These are phyloP conservation scores for Oxyria digyna DNA, from an alignment of 148 eudicot species.

Conservation along the genomic window DNA sequence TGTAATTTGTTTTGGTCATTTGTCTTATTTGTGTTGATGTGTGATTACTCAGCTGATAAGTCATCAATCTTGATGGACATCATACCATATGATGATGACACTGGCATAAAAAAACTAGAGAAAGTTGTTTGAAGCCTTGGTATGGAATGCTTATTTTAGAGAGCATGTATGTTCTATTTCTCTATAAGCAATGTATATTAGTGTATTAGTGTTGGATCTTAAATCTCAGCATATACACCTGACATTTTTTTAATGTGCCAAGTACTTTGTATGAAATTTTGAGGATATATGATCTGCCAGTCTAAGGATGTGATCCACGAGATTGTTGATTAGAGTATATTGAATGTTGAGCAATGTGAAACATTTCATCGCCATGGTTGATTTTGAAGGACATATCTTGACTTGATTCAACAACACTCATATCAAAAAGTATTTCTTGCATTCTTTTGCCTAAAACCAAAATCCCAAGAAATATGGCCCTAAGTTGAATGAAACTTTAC, in stretches of 20 bases:
- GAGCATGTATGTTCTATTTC: too few relatives aligned
- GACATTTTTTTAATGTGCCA: not conserved
- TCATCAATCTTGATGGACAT: too few relatives aligned
- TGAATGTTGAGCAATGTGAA: too few relatives aligned
- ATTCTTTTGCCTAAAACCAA: not conserved
- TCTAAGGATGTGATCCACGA: not conserved
- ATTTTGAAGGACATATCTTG: not conserved
- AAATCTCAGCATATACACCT: not conserved
- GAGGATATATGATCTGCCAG: not conserved
- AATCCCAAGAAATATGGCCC: slow-evolving; percentile 92
- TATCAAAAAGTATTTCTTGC: not conserved
- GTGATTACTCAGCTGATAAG: too few relatives aligned
- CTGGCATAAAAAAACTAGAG: too few relatives aligned
- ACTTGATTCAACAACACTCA: not conserved
- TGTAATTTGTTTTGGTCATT: too few relatives aligned
- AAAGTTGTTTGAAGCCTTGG: too few relatives aligned
- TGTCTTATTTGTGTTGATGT: too few relatives aligned
- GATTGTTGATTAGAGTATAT: not conserved
- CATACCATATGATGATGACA: too few relatives aligned
- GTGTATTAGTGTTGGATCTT: not conserved
- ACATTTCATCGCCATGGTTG: too few relatives aligned
- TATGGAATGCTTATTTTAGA: too few relatives aligned
- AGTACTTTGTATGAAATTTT: not conserved
- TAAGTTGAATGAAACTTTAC: slow-evolving; percentile 83
- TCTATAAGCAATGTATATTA: too few relatives aligned